Percentiles rank a stretch among this genome's conserved stretches.
These are phyloP conservation scores for Calonectria ilicicola DNA, from an alignment of 2,329 filamentous ascomycete species.

Conservation along the genomic window DNA sequence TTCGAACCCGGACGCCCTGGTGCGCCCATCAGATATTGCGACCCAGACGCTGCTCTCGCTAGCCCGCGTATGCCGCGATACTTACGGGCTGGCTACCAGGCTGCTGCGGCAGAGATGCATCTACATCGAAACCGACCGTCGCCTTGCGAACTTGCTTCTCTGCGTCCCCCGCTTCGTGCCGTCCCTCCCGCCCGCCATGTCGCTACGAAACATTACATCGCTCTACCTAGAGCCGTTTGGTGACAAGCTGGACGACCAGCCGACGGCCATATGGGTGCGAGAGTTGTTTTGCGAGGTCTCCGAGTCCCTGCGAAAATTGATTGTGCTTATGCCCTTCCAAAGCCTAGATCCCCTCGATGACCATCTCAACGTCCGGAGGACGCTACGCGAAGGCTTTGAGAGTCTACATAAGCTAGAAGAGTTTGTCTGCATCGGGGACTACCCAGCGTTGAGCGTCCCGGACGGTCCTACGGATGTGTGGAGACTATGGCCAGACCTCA, in stretches of 20 bases:
- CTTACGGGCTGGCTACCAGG: conserved; percentile 53
- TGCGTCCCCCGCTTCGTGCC: conserved; percentile 49
- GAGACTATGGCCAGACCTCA: conserved; percentile 56
- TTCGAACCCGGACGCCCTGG: conserved; percentile 43
- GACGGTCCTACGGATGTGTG: conserved; percentile 54
- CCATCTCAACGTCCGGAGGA: conserved; percentile 52
- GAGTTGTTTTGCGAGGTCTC: conserved; percentile 57
- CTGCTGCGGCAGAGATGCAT: conserved; percentile 60
- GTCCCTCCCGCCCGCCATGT: conserved; percentile 42
- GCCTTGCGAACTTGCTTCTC: conserved; percentile 49
- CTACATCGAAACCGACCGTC: conserved; percentile 54
- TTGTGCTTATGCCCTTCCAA: conserved; percentile 61
- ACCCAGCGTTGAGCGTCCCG: conserved; percentile 53
- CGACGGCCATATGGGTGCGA: conserved; percentile 53
- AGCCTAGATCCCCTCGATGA: conserved; percentile 57
- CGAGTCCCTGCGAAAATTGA: conserved; percentile 55
- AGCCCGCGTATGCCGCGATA: conserved; percentile 56
- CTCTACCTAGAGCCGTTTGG: conserved; percentile 57
- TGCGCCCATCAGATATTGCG: conserved; percentile 53
- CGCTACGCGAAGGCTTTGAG: conserved; percentile 59
- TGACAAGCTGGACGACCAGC: conserved; percentile 51
- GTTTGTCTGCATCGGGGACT: conserved; percentile 60
- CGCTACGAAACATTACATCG: conserved; percentile 51
- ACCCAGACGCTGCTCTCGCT: conserved; percentile 59
- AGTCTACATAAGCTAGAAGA: conserved; percentile 58